Evolutionary conservation across 208 protist genomes (phyloP).

Genomic region (Trypanosoma cruzi): DNA sequence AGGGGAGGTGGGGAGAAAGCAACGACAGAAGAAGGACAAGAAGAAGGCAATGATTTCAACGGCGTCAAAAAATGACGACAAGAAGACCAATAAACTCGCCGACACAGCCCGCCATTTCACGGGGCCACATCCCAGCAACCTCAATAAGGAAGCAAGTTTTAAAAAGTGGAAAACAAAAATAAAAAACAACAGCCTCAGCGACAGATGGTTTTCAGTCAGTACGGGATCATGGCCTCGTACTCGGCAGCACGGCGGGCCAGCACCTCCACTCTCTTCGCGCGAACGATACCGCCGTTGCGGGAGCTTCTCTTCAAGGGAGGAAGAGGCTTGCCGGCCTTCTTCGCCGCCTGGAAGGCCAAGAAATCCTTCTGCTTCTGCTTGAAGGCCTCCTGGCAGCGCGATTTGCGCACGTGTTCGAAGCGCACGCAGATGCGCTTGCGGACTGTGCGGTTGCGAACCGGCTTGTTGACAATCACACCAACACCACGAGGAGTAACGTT

Average conservation of each 20-base stretch:
- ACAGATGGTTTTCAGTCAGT: slow-evolving; percentile 16
- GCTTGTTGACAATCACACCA: slow-evolving; percentile 99
- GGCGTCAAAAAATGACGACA: no score
- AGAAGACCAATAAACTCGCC: no score
- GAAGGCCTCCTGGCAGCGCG: slow-evolving; percentile 92
- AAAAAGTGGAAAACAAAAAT: neutral
- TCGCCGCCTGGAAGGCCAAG: slow-evolving; percentile 65
- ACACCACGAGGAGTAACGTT: slow-evolving; percentile 99
- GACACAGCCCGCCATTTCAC: neutral
- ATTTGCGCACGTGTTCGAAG: slow-evolving; percentile 98
- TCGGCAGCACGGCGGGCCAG: slow-evolving; percentile 77
- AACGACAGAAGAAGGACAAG: slow-evolving; percentile 27
- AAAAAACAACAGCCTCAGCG: neutral
- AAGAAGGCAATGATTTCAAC: slow-evolving; percentile 1
- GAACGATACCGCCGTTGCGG: slow-evolving; percentile 74
- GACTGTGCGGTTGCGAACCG: slow-evolving; percentile 96
- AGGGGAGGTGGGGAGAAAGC: slow-evolving; percentile 6
- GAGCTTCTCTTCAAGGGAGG: slow-evolving; percentile 71
- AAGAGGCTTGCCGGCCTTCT: slow-evolving; percentile 85
- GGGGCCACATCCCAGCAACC: neutral
- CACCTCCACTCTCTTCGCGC: slow-evolving; percentile 73
- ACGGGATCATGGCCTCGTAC: slow-evolving; percentile 88
- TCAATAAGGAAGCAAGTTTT: slow-evolving; percentile 9
- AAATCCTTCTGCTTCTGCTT: slow-evolving; percentile 84
- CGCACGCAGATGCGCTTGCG: slow-evolving; percentile 99